Evolutionary conservation across 495 filamentous ascomycete species (phyloP).

Genomic region (Penicillium angulare): DNA sequence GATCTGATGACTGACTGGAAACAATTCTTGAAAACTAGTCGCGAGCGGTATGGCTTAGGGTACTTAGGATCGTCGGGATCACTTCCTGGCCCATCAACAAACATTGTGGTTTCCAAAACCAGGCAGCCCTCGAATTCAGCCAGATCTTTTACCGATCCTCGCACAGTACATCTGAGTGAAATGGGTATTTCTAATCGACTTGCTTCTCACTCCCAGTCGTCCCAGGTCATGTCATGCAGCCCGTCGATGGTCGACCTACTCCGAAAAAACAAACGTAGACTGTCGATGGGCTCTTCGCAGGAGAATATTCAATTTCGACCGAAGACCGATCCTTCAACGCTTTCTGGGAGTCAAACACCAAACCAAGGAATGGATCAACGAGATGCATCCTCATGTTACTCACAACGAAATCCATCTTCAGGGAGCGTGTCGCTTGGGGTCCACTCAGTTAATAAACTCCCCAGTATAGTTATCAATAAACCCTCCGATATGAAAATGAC

Average conservation of each 20-base stretch:
- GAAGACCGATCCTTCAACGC: conserved; percentile 5
- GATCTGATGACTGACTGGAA: conserved; percentile 12
- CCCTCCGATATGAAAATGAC: neutral
- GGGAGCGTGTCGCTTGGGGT: neutral
- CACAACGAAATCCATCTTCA: conserved; percentile 14
- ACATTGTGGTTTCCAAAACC: conserved; percentile 29
- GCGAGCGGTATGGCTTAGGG: conserved; percentile 4
- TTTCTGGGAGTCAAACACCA: conserved; percentile 6
- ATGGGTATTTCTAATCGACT: conserved; percentile 34
- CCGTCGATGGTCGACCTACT: conserved; percentile 21
- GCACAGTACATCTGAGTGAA: conserved; percentile 31
- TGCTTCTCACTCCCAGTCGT: conserved; percentile 24
- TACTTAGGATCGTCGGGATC: conserved; percentile 24
- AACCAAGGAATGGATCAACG: conserved; percentile 8
- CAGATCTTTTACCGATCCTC: conserved; percentile 13
- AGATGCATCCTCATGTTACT: conserved; percentile 31
- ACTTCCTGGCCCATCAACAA: conserved; percentile 9
- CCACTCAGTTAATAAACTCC: neutral
- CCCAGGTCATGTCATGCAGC: conserved; percentile 22
- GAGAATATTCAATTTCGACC: conserved; percentile 6
- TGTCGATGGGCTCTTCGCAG: conserved; percentile 14
- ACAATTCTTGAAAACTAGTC: conserved; percentile 10
- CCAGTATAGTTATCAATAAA: neutral
- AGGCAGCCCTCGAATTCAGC: conserved; percentile 16
- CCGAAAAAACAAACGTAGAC: conserved; percentile 13